Evolutionary conservation across 129 eudicot genomes (phyloP).

Genomic region (Flaveria trinervia): DNA sequence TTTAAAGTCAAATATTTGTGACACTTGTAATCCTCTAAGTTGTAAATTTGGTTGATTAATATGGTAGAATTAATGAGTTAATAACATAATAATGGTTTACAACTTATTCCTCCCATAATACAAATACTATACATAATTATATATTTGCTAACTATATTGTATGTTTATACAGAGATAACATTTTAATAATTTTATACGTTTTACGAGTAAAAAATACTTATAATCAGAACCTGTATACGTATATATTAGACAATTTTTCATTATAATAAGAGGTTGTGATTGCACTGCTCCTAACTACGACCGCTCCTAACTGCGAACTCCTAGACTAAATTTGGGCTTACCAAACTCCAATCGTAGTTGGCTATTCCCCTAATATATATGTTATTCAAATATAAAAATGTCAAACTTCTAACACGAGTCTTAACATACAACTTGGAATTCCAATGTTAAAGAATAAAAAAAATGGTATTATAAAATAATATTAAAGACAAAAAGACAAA

Average conservation of each 20-base stretch:
- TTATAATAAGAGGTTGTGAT: not conserved
- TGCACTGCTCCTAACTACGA: slow-evolving; percentile 39
- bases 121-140: no score
- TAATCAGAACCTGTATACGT: no score
- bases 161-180: no score
- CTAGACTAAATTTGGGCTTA: slow-evolving; percentile 17
- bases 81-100: no score
- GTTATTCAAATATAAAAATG: slow-evolving; percentile 4
- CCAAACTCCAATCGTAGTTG: slow-evolving; percentile 34
- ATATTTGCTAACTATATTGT: no score
- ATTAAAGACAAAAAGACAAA: not conserved
- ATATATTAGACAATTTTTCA: not conserved
- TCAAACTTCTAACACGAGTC: slow-evolving; percentile 15
- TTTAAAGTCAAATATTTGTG: no score
- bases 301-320: slow-evolving; percentile 28
- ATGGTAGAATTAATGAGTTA: no score
- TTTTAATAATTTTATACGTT: no score
- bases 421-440: not conserved
- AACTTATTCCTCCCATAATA: no score
- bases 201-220: no score
- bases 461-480: not conserved
- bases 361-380: slow-evolving; percentile 23
- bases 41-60: no score
- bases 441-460: not conserved
- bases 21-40: no score